A percentile compares a stretch with the other conserved stretches of the same genome.
Conservation (phyloP, 805 yeast species). For the Wickerhamomyces bisporus region DNA sequence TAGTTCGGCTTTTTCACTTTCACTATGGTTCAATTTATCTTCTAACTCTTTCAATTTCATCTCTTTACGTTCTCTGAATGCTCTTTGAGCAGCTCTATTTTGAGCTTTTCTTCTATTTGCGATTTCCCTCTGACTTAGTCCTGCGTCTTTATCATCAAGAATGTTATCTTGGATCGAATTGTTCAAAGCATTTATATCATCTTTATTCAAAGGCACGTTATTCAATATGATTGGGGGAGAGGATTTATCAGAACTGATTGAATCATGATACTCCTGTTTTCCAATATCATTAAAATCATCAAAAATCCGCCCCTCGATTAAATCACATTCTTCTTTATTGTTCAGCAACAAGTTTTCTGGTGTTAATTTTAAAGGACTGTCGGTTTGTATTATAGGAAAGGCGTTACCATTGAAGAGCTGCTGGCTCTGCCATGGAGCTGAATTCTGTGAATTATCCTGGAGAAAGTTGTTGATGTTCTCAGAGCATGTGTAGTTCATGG, state of each 20-base stretch:
- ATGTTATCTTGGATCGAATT: neutral
- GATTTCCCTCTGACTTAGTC: slow-evolving; percentile 31
- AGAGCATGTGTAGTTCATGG: too few species aligned
- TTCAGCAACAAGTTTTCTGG: slow-evolving; percentile 9
- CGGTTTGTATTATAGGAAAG: slow-evolving; percentile 2
- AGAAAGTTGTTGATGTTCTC: too few species aligned
- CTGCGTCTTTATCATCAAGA: neutral
- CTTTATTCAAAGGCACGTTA: slow-evolving; percentile 7
- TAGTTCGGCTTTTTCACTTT: slow-evolving; percentile 44
- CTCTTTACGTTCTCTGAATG: slow-evolving; percentile 80
- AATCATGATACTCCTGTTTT: slow-evolving; percentile 7
- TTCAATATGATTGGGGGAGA: slow-evolving; percentile 14
- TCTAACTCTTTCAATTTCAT: slow-evolving; percentile 64
- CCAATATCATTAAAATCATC: slow-evolving; percentile 4
- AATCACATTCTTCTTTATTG: slow-evolving; percentile 18
- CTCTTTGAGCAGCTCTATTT: slow-evolving; percentile 83
- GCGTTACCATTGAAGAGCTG: neutral
- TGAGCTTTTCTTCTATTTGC: slow-evolving; percentile 65
- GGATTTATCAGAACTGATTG: slow-evolving; percentile 16
- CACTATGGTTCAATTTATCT: slow-evolving; percentile 50
- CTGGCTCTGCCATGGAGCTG: neutral
- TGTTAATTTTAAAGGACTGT: slow-evolving; percentile 6
- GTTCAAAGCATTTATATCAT: slow-evolving; percentile 7
- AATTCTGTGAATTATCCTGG: too few species aligned
- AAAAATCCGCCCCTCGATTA: slow-evolving; percentile 13